Base-by-base conservation (phyloP, 768 basidiomycete species). In the Lactifluus volemus region DNA sequence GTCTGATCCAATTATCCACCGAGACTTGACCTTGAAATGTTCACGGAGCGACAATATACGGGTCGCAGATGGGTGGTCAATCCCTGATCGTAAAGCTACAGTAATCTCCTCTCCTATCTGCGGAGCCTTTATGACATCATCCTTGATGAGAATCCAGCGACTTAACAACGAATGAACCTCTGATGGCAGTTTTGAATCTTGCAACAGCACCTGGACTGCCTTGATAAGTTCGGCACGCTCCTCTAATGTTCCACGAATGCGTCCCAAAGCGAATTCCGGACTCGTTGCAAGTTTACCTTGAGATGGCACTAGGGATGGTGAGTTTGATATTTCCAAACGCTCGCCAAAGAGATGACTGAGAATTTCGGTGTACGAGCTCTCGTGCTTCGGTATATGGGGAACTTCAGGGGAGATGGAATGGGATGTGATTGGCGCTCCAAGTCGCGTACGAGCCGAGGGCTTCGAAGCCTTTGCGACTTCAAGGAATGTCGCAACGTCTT, bases 1-100 rank as follows among this genome's bases (percentile, higher is more conserved):
- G 71, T 99, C 97, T 19, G 95, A 98, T 19, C 96, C 94, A 67
- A 99, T 88, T 73, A 99, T 98, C 97, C 97, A 99, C 60, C 90
- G 80, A 7, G 91, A 93, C 41, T 77, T 77, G 8, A 84, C 76
- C 45, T 82, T 75, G 67, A 97, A 83, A 66, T 85, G 81, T 19
- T 81, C 73, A 44, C 79, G 79, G 11, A 88, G 75, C 15, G 79
- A 68, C 41, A 92, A 78, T 49, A 91, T 79, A 32, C 78, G 78
- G 44, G 82, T 73, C 5, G 81, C 82, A 9, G 79, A 73, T 5
- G 79, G 71, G 60, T 79, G 76, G 8, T 71, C 61, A 51, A 73
- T 50, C 17, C 77, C 59, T 17, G 75, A 74, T 65, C 81, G 75
- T 12, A 89, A 77, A 29, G 71, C 71, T 25, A 76, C 65, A 39